Percentiles rank a stretch among this genome's conserved stretches.
These are phyloP conservation scores for Trichoderma aggressivum DNA, from an alignment of 2,329 filamentous ascomycete species.

Conservation along the genomic window DNA sequence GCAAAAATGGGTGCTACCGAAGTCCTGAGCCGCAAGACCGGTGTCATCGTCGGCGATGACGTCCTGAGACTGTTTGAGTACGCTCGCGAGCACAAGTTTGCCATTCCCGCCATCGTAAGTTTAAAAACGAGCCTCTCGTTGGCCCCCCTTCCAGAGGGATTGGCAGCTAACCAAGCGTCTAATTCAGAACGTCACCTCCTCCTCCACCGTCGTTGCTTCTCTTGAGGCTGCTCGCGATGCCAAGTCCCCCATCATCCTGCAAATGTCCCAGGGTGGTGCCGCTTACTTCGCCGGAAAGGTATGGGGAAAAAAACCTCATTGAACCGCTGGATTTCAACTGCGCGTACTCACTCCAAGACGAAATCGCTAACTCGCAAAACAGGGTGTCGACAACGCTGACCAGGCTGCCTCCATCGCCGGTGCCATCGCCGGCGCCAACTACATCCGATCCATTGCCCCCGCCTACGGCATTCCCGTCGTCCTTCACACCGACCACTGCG, in stretches of 20 bases:
- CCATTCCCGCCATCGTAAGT: conserved; percentile 72
- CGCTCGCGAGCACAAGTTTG: conserved; percentile 81
- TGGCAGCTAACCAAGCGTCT: conserved; percentile 1
- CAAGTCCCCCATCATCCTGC: conserved; percentile 89
- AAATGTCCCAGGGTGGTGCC: conserved; percentile 89
- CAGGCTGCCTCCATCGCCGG: conserved; percentile 88
- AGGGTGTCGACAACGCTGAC: conserved; percentile 73
- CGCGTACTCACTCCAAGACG: neutral
- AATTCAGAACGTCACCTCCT: conserved; percentile 80
- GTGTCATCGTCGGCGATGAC: conserved; percentile 54
- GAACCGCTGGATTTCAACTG: neutral
- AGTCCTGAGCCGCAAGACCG: conserved; percentile 50
- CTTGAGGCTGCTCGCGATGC: conserved; percentile 93
- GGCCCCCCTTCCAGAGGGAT: neutral
- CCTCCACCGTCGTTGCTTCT: conserved; percentile 70
- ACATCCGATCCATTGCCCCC: conserved; percentile 84
- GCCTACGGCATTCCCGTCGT: conserved; percentile 86
- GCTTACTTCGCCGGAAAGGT: conserved; percentile 90
- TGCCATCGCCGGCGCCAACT: conserved; percentile 85
- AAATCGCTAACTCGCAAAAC: neutral
- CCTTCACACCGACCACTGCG: conserved; percentile 97
- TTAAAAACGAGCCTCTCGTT: neutral
- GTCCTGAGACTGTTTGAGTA: conserved; percentile 75
- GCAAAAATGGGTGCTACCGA: conserved; percentile 39
- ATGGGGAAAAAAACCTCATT: conserved; percentile 29